Base-by-base conservation (phyloP, 2,329 filamentous ascomycete genomes). In the Pyrenochaeta sp. region DNA sequence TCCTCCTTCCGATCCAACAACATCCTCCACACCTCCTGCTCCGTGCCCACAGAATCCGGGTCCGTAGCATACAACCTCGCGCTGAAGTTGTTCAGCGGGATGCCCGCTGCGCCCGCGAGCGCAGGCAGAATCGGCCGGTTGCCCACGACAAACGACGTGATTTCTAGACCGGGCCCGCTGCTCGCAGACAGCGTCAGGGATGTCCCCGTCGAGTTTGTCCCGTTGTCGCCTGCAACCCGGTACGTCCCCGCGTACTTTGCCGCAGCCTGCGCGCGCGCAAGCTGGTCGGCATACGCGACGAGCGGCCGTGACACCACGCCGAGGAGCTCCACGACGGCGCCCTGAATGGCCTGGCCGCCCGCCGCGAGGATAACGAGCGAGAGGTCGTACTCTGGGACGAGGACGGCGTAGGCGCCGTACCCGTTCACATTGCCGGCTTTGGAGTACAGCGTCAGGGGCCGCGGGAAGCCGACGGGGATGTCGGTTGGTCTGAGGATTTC, bases 351-450 rank as follows among this genome's bases (percentile, higher is more conserved):
- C 49, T n/a, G 22, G 3, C 45, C 48, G 5, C 61, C 60, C 3
- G 57, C 60, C 3, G 51, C 53, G 18, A 49, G 58, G 22, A 66
- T 59, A 2, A 54, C 58, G 4, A 65, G 45, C 0, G 58, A 47
- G 10, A 63, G 50, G n/a, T 51, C 38, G 37, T 55, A 62, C 41
- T 65, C 61, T 1, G 60, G 63, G 6, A 65, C 41, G 7, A 61
- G 9, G 2, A 57, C 46, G 4, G 50, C 42, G 15, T 61, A 58
- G 0, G 47, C 49, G 0, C 55, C 51, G 14, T 66, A 66, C 0
- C 61, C 61, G 1, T 50, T 37, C 4, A 66, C 54, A 7, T 56
- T 58, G 4, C 59, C 61, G 2, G 54, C 41, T 37, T 66, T 66
- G 0, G 61, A 58, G 24, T 57, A 64, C 1, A 66, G 37, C 8